A percentile compares a stretch with the other conserved stretches of the same genome.
phyloP scores from a whole-genome alignment of 805 yeast species.

The Ogataea corticis region DNA sequence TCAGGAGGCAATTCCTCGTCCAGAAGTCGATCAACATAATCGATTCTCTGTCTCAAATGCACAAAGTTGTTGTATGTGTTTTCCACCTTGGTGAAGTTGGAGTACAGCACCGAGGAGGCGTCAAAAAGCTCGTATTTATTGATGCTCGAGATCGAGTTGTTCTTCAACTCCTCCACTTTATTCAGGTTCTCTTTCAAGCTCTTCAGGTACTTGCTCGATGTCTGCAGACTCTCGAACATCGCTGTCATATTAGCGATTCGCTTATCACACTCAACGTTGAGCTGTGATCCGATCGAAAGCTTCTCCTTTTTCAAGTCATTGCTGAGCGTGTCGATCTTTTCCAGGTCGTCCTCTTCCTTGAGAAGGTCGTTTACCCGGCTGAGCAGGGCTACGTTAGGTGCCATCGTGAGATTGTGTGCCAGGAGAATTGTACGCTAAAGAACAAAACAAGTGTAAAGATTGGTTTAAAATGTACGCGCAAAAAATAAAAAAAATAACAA shows the following conservation, averaged over 20 bases:
- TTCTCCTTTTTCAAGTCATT: slow-evolving; percentile 68
- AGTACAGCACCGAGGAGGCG: slow-evolving; percentile 65
- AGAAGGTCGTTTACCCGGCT: slow-evolving; percentile 27
- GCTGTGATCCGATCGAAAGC: slow-evolving; percentile 70
- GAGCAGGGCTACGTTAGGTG: slow-evolving; percentile 18
- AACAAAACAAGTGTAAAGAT: not conserved
- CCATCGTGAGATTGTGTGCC: slow-evolving; percentile 8
- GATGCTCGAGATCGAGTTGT: slow-evolving; percentile 55
- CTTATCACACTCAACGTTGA: slow-evolving; percentile 61
- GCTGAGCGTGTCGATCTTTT: slow-evolving; percentile 50
- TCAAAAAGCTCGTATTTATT: slow-evolving; percentile 68
- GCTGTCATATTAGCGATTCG: slow-evolving; percentile 37
- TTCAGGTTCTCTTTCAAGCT: slow-evolving; percentile 42
- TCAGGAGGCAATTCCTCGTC: slow-evolving; percentile 39
- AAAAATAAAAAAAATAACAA: not conserved
- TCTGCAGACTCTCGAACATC: slow-evolving; percentile 27
- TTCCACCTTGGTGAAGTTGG: slow-evolving; percentile 70
- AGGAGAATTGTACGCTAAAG: not conserved
- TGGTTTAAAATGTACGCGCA: not conserved
- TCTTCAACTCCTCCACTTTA: slow-evolving; percentile 37
- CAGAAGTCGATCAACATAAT: slow-evolving; percentile 52
- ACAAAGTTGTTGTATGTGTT: slow-evolving; percentile 63
- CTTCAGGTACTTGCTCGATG: slow-evolving; percentile 45
- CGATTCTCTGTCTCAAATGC: slow-evolving; percentile 51
- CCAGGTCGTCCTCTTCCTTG: slow-evolving; percentile 46